Percentiles rank a stretch among this genome's conserved stretches.
phyloP scores from a whole-genome alignment of 1,139 yeast genomes.

The Blastobotrys illinoisensis region DNA sequence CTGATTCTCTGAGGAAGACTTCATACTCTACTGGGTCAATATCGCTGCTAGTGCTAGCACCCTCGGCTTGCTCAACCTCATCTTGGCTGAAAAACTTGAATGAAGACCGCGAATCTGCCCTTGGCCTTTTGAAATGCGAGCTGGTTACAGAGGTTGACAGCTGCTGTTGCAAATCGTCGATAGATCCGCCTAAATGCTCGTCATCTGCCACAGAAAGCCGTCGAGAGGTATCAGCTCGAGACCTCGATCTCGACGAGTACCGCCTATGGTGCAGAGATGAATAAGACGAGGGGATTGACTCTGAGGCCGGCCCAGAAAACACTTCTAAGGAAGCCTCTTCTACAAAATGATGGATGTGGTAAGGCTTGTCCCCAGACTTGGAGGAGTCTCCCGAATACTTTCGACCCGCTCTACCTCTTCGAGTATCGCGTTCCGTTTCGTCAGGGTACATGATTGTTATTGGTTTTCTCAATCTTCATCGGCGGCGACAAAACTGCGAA shows the following conservation, averaged over 20 bases:
- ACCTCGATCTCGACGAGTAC: constrained; percentile 31
- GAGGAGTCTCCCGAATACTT: neutral
- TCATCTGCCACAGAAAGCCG: constrained; percentile 16
- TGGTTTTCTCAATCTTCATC: neutral
- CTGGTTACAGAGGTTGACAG: constrained; percentile 9
- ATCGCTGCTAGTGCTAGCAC: constrained; percentile 69
- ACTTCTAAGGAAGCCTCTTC: constrained; percentile 52
- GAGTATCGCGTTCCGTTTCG: neutral
- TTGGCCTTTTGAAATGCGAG: constrained; percentile 1
- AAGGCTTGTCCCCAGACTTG: neutral
- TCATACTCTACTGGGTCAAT: constrained; percentile 41
- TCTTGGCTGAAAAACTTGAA: constrained; percentile 79
- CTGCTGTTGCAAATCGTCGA: constrained; percentile 7
- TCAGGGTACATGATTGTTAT: neutral
- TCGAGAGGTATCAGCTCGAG: constrained; percentile 14
- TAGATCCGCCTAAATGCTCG: constrained; percentile 8
- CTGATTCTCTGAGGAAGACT: constrained; percentile 24
- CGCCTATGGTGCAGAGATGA: constrained; percentile 74
- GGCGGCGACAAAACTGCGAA: neutral
- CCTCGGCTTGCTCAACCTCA: constrained; percentile 82
- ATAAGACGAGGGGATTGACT: constrained; percentile 83
- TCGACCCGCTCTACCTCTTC: neutral
- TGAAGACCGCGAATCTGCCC: constrained; percentile 27
- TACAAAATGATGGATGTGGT: constrained; percentile 16
- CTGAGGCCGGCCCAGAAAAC: constrained; percentile 87